These are phyloP conservation scores for Acanthamoeba lenticulata DNA, from an alignment of 208 protist species.

Conservation along the genomic window DNA sequence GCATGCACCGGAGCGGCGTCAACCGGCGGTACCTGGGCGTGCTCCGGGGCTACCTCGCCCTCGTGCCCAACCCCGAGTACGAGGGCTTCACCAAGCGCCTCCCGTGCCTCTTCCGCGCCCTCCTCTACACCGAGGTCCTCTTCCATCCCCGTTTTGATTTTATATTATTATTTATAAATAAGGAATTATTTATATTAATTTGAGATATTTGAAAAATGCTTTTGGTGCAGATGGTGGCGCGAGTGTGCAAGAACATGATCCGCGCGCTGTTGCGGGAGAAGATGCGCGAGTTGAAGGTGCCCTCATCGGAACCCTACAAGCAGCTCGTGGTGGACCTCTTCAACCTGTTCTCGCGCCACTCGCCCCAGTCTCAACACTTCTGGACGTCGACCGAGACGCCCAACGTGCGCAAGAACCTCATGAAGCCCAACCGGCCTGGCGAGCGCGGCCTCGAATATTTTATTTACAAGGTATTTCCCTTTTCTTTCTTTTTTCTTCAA, in stretches of 20 bases:
- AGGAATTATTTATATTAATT: neutral
- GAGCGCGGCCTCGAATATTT: slow-evolving; percentile 20
- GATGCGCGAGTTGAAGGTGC: slow-evolving; percentile 54
- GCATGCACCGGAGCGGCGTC: slow-evolving; percentile 27
- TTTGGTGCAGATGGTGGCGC: slow-evolving; percentile 14
- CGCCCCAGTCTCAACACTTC: neutral
- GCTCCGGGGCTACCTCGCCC: neutral
- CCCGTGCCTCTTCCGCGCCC: neutral
- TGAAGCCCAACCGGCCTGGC: neutral
- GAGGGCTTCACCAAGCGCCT: slow-evolving; percentile 6
- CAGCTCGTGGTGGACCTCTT: slow-evolving; percentile 52
- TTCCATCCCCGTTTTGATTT: neutral
- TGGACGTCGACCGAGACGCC: slow-evolving; percentile 55
- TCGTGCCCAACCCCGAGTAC: neutral
- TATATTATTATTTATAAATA: too few relatives aligned
- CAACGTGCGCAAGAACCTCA: slow-evolving; percentile 49
- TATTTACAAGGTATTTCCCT: neutral
- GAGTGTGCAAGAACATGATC: slow-evolving; percentile 59
- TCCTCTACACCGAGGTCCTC: slow-evolving; percentile 35
- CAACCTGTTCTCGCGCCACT: slow-evolving; percentile 32
- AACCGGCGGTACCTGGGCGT: slow-evolving; percentile 46
- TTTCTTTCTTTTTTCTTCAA: neutral
- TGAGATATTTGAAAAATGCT: neutral
- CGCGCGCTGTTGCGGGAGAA: slow-evolving; percentile 33
- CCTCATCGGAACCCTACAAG: slow-evolving; percentile 49